phyloP scores from a whole-genome alignment of 1,139 yeast species.

The Hemisphaericaspora xylofermentans region DNA sequence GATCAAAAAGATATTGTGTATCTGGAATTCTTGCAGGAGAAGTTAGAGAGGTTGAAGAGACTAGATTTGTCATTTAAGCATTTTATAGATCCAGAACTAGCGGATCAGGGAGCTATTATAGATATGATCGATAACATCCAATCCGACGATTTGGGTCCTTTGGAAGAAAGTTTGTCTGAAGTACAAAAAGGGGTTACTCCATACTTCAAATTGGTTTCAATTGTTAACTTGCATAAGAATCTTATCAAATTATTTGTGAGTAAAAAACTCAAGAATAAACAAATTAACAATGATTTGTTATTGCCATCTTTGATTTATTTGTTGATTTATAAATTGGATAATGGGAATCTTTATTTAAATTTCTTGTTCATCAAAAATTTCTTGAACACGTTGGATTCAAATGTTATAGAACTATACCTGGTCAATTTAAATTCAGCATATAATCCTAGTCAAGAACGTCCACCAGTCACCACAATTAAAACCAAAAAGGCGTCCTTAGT shows the following conservation, averaged over 20 bases:
- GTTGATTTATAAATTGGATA: slow-evolving; percentile 26
- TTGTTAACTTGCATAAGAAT: slow-evolving; percentile 34
- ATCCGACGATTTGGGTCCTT: slow-evolving; percentile 11
- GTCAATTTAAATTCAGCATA: slow-evolving; percentile 18
- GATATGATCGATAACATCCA: slow-evolving; percentile 17
- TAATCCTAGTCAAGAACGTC: slow-evolving; percentile 18
- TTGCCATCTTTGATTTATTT: slow-evolving; percentile 42
- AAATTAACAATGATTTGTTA: slow-evolving; percentile 40
- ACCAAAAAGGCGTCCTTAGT: slow-evolving; percentile 21
- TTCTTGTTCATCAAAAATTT: slow-evolving; percentile 41
- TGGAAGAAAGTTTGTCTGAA: slow-evolving; percentile 14
- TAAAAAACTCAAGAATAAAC: slow-evolving; percentile 20
- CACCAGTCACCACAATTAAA: slow-evolving; percentile 5
- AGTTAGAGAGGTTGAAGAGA: slow-evolving; percentile 26
- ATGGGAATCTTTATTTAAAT: slow-evolving; percentile 35
- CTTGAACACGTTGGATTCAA: slow-evolving; percentile 34
- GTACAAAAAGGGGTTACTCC: slow-evolving; percentile 29
- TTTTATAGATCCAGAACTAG: slow-evolving; percentile 27
- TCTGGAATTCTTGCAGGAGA: slow-evolving; percentile 39
- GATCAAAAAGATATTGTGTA: slow-evolving; percentile 39
- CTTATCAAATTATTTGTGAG: slow-evolving; percentile 26
- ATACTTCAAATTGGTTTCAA: slow-evolving; percentile 27
- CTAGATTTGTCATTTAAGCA: slow-evolving; percentile 28
- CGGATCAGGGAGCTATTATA: slow-evolving; percentile 17
- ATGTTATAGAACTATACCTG: slow-evolving; percentile 22